Conservation (phyloP, 179 eudicot genomes). For the Corrigiola litoralis region DNA sequence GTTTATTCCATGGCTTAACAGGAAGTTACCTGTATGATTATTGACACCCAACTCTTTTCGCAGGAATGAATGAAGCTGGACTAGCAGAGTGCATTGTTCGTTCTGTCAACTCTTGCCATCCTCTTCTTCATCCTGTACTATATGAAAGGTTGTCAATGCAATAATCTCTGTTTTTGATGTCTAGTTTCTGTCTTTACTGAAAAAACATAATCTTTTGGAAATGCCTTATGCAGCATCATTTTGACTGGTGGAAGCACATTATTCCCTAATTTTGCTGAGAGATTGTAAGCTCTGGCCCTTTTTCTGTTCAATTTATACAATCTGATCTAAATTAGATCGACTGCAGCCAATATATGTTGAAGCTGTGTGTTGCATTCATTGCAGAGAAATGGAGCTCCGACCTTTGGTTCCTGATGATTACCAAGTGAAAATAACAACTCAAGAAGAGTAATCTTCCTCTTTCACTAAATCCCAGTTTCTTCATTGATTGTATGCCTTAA, state of each 20-base stretch:
- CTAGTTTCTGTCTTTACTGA: background rate
- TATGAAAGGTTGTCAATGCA: conserved; percentile 71
- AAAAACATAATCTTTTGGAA: background rate
- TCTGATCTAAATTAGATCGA: background rate
- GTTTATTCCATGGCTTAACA: background rate
- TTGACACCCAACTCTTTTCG: conserved; percentile 1
- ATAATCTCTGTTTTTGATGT: background rate
- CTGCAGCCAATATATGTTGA: background rate
- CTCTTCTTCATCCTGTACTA: conserved; percentile 88
- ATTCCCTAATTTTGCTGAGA: conserved; percentile 86
- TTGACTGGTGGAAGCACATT: conserved; percentile 94
- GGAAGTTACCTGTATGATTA: background rate
- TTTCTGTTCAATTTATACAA: background rate
- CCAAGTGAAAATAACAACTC: conserved; percentile 79
- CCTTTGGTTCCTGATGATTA: conserved; percentile 90
- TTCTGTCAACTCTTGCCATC: conserved; percentile 80
- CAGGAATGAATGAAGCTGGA: conserved; percentile 97
- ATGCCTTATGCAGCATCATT: conserved; percentile 58
- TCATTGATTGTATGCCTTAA: background rate
- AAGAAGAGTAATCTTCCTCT: conserved; percentile 74
- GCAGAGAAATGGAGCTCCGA: conserved; percentile 87
- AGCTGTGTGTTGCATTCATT: conserved; percentile 11
- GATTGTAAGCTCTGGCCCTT: conserved; percentile 60
- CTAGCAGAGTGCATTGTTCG: conserved; percentile 96
- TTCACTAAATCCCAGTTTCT: background rate